Conservation (phyloP, 2,329 filamentous ascomycete genomes). For the Aureobasidium sp. region DNA sequence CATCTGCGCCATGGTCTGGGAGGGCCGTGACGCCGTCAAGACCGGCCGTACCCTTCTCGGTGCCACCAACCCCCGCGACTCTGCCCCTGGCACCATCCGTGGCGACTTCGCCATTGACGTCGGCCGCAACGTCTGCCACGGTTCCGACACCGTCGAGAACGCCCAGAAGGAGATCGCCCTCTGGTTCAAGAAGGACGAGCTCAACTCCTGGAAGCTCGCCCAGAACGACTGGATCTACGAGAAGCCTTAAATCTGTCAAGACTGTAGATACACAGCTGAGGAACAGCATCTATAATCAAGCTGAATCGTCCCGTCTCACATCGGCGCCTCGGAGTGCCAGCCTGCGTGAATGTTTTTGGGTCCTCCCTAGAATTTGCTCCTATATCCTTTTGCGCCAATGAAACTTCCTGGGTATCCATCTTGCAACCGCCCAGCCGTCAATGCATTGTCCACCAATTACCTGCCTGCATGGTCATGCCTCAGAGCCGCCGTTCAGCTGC, state of each 20-base stretch:
- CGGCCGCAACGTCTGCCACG: slow-evolving; percentile 99
- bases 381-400: background rate
- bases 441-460: background rate
- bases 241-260: slow-evolving; percentile 10
- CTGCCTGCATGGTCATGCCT: background rate
- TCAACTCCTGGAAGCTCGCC: slow-evolving; percentile 76
- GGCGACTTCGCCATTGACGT: slow-evolving; percentile 83
- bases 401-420: slow-evolving; percentile 3
- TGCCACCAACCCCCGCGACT: slow-evolving; percentile 96
- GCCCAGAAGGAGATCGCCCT: slow-evolving; percentile 99
- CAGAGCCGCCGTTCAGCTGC: slow-evolving; percentile 6
- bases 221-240: slow-evolving; percentile 96
- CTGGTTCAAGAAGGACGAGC: slow-evolving; percentile 90
- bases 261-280: background rate
- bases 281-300: slow-evolving; percentile 3
- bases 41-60: slow-evolving; percentile 93
- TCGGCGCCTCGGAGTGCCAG: background rate
- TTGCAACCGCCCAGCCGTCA: background rate
- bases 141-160: slow-evolving; percentile 96
- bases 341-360: background rate
- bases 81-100: slow-evolving; percentile 95
- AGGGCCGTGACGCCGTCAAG: slow-evolving; percentile 98
- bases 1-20: slow-evolving; percentile 99
- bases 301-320: background rate
- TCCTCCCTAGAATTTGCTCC: background rate